Percentiles rank a stretch among this genome's conserved stretches.
Conservation (phyloP, 768 basidiomycete genomes). For the Daedalea quercina region DNA sequence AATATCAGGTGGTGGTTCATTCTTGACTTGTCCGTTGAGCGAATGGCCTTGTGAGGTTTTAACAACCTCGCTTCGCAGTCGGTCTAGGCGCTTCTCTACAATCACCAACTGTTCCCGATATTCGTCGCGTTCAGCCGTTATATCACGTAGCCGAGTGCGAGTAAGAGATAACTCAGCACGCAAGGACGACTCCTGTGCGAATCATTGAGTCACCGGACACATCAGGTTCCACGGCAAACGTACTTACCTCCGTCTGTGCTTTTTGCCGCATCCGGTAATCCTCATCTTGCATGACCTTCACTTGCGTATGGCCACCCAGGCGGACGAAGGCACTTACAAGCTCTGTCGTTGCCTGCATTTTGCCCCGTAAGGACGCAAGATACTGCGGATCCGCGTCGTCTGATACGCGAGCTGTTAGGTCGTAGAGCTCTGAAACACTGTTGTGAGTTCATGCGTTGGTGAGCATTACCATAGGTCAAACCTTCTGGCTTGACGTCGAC, state of each 20-base stretch:
- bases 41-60: constrained; percentile 9
- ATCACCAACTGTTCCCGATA: constrained; percentile 18
- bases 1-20: constrained; percentile 43
- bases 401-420: constrained; percentile 18
- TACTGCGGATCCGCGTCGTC: constrained; percentile 17
- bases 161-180: constrained; percentile 22
- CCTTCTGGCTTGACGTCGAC: constrained; percentile 19
- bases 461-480: constrained; percentile 4
- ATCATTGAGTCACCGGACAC: background rate
- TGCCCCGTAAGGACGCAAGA: constrained; percentile 14
- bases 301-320: constrained; percentile 9
- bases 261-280: constrained; percentile 11
- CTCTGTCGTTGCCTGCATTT: constrained; percentile 22
- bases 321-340: constrained; percentile 20
- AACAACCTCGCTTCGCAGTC: constrained; percentile 19
- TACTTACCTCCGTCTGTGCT: constrained; percentile 20
- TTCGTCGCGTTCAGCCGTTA: constrained; percentile 17
- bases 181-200: constrained; percentile 8
- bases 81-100: constrained; percentile 21
- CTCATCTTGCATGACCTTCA: constrained; percentile 11
- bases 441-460: background rate
- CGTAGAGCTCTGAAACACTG: constrained; percentile 15
- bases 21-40: constrained; percentile 20
- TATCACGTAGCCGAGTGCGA: constrained; percentile 16
- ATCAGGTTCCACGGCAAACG: background rate